These are phyloP conservation scores for Xerocomellus chrysenteron DNA, from an alignment of 768 basidiomycete genomes.

Conservation along the genomic window DNA sequence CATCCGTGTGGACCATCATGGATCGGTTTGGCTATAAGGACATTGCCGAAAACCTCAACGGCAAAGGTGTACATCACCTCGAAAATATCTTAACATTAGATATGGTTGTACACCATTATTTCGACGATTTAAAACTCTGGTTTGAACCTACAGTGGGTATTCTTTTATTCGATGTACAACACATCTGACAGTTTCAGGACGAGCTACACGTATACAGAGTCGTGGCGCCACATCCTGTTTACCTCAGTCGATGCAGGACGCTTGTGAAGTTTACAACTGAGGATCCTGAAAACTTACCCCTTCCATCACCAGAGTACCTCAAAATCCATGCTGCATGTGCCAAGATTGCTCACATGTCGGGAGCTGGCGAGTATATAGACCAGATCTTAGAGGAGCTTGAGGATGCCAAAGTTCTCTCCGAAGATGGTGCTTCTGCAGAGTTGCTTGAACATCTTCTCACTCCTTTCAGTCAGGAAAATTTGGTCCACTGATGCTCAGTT, in stretches of 20 bases:
- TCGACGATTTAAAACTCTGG: not conserved
- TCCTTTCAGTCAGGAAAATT: not conserved
- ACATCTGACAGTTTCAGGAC: not conserved
- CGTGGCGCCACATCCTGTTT: not conserved
- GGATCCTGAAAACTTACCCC: not conserved
- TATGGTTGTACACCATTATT: not conserved
- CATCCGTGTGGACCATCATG: not conserved
- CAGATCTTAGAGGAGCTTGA: not conserved
- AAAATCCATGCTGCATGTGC: not conserved
- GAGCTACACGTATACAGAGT: not conserved
- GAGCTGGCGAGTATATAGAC: not conserved
- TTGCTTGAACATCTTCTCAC: not conserved
- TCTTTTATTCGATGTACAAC: not conserved
- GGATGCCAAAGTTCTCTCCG: not conserved
- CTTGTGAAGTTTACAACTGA: not conserved
- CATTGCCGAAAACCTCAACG: not conserved
- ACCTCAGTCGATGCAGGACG: not conserved
- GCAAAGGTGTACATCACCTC: not conserved
- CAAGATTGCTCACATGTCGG: not conserved
- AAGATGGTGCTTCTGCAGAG: not conserved
- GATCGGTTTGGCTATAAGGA: not conserved
- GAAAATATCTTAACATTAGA: not conserved
- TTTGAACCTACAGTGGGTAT: not conserved
- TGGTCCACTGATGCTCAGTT: too few relatives aligned
- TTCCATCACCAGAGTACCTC: not conserved